Evolutionary conservation across 2,329 filamentous ascomycete species (phyloP), one percentile per base, ranked within the genome.

Genomic region (Simplicillium aogashimaense): DNA sequence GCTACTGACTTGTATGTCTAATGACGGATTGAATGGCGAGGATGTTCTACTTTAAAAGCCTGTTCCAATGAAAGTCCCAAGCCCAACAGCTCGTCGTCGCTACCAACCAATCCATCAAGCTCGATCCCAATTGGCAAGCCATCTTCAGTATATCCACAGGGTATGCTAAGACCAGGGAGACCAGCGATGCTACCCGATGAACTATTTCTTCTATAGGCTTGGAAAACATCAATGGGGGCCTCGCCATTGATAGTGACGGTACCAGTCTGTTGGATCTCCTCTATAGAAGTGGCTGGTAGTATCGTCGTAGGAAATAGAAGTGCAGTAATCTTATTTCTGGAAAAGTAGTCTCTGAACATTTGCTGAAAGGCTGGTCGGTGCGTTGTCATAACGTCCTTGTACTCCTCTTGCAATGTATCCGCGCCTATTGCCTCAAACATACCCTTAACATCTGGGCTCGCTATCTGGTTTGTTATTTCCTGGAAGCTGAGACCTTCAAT

Each of bases 221-320:
- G 30, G 36, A 48, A 48, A 3, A 44, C 36, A 10, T 37, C 12
- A 13, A 43, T 35, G 2, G 42, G 46, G 4, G 44, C 44, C 4
- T 44, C 46, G 18, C 41, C 46, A 30, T 48, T 48, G 38, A 48
- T 38, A 15, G 46, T 43, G 4, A 48, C 42, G 18, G 43, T 43
- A 14, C 46, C 44, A 10, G 44, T 46, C 4, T 44, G 42, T 25
- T 46, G 11, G 7, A 40, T 18, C 11, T 33, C 20, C 29, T 48
- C 44, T 1, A 48, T 46, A 1, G 44, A 44, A 3, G 37, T 43
- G 13, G 46, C 46, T n/a, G 46, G 44, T 17, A 48, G 35, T 4
- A 44, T 40, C 5, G 46, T 48, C 8, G 46, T 46, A 9, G 46
- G 46, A 16, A 48, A 48, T 8, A 46, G 20, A 17, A 48, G 40